A percentile compares a stretch with the other conserved stretches of the same genome.
These are phyloP conservation scores for Sequoiadendron giganteum DNA, from an alignment of 75 land plant species.

Conservation along the genomic window DNA sequence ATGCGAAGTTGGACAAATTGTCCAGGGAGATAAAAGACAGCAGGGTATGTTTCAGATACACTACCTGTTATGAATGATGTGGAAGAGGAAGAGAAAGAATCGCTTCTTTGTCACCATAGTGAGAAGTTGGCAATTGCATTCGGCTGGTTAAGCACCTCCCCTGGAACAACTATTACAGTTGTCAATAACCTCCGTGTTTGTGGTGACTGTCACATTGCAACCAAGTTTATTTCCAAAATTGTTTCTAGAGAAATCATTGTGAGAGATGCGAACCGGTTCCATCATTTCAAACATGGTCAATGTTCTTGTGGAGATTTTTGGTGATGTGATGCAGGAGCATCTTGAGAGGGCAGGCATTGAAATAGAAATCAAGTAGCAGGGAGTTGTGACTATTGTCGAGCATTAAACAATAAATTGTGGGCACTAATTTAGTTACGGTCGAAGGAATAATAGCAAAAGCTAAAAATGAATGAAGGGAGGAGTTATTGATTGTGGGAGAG, in stretches of 20 bases:
- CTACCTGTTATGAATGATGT: constrained; percentile 14
- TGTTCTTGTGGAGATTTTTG: too few species aligned
- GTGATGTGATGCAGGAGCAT: not conserved
- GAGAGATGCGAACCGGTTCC: too few species aligned
- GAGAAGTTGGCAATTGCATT: constrained; percentile 33
- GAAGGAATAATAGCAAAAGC: too few species aligned
- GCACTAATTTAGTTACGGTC: too few species aligned
- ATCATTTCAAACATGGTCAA: too few species aligned
- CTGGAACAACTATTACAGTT: constrained; percentile 16
- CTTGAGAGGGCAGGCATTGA: too few species aligned
- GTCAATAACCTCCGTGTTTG: constrained; percentile 15
- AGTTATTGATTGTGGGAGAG: too few species aligned
- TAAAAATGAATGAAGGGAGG: too few species aligned
- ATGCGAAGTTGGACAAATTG: constrained; percentile 18
- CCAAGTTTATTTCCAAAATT: constrained; percentile 11
- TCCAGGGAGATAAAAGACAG: constrained; percentile 12
- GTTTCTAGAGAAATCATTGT: not conserved
- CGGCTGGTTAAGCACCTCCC: constrained; percentile 16
- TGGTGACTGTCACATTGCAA: constrained; percentile 12
- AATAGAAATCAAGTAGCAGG: too few species aligned
- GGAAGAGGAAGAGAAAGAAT: constrained; percentile 25
- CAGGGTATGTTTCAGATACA: constrained; percentile 11
- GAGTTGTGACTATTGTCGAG: too few species aligned
- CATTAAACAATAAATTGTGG: too few species aligned
- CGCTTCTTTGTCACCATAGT: constrained; percentile 19